Percentiles rank a stretch among this genome's conserved stretches.
These are phyloP conservation scores for Lentinula raphanica DNA, from an alignment of 768 basidiomycete genomes.

Conservation along the genomic window DNA sequence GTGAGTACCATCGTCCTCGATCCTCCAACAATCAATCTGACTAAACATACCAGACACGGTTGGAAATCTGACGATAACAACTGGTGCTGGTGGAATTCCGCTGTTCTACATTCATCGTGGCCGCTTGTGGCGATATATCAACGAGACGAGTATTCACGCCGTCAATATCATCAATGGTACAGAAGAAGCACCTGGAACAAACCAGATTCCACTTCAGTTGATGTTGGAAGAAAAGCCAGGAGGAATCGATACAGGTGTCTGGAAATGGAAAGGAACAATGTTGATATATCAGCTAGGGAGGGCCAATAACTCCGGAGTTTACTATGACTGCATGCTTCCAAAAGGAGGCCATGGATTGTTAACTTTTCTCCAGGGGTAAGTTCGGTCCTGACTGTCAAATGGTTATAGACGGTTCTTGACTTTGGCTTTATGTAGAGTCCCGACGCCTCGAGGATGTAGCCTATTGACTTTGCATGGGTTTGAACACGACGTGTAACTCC, in stretches of 20 bases:
- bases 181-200: slow-evolving; percentile 12
- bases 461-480: slow-evolving; percentile 41
- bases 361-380: slow-evolving; percentile 44
- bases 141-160: slow-evolving; percentile 50
- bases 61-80: slow-evolving; percentile 44
- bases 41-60: slow-evolving; percentile 31
- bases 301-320: slow-evolving; percentile 38
- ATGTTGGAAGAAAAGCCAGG: slow-evolving; percentile 20
- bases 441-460: slow-evolving; percentile 35
- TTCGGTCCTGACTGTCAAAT: background rate
- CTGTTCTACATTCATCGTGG: slow-evolving; percentile 51
- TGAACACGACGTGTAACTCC: slow-evolving; percentile 12
- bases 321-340: slow-evolving; percentile 36
- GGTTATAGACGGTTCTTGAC: background rate
- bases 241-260: background rate
- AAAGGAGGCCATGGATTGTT: slow-evolving; percentile 40
- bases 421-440: slow-evolving; percentile 18
- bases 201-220: slow-evolving; percentile 45
- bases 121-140: slow-evolving; percentile 49
- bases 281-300: slow-evolving; percentile 41
- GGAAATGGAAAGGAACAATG: slow-evolving; percentile 47
- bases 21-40: background rate
- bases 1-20: slow-evolving; percentile 16
- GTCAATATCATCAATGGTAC: slow-evolving; percentile 54
- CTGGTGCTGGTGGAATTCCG: slow-evolving; percentile 32